A percentile compares a stretch with the other conserved stretches of the same genome.
Conservation (phyloP, 257 asterid species). For the Lycium ferocissimum region DNA sequence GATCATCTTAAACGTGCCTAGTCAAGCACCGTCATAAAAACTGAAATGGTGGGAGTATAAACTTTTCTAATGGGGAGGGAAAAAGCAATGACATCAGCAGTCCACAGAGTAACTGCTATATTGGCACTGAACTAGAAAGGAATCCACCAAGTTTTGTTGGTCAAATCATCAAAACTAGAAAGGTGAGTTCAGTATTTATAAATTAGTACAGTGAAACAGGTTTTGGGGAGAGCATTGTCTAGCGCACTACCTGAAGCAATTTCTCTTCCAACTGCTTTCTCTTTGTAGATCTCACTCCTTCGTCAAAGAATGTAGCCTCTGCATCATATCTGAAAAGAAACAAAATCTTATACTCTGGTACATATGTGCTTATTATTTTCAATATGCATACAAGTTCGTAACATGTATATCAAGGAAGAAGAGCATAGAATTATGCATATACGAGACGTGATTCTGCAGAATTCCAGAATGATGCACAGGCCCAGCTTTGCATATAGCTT, state of each 20-base stretch:
- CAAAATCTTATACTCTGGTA: neutral
- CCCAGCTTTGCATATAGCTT: conserved; percentile 1
- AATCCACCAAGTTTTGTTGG: conserved; percentile 2
- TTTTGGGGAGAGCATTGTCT: neutral
- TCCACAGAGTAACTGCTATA: conserved; percentile 15
- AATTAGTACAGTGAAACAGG: neutral
- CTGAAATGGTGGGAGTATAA: neutral
- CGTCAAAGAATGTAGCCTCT: conserved; percentile 95
- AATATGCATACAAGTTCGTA: neutral
- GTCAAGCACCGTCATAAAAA: neutral
- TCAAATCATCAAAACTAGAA: neutral
- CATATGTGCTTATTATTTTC: neutral
- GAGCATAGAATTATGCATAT: neutral
- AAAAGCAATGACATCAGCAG: conserved; percentile 2
- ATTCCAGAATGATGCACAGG: neutral
- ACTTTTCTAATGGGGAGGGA: neutral
- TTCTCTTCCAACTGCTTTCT: conserved; percentile 91
- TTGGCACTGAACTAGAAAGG: neutral
- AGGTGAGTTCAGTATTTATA: neutral
- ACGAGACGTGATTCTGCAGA: neutral
- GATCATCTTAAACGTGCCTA: conserved; percentile 20
- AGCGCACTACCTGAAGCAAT: conserved; percentile 73
- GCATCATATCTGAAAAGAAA: conserved; percentile 70
- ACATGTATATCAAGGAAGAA: neutral
- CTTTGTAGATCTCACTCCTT: conserved; percentile 83